Conservation (phyloP, 1,284 basidiomycete species). For the Somion occarium region DNA sequence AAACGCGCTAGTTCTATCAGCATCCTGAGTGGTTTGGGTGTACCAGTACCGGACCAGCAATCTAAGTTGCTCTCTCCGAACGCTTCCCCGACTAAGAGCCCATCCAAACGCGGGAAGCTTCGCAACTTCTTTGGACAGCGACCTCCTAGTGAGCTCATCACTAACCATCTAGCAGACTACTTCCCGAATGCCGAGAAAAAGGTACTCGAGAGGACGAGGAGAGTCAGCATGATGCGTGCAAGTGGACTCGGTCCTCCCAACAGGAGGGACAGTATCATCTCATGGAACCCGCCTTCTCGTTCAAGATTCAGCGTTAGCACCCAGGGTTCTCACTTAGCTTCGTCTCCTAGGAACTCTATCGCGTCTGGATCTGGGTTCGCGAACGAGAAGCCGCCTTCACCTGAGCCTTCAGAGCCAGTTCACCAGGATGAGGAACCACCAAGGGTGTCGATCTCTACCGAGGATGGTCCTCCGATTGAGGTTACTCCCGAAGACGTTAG, state of each 20-base stretch:
- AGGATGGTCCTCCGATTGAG: constrained; percentile 56
- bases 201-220: constrained; percentile 76
- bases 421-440: constrained; percentile 35
- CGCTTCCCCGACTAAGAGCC: constrained; percentile 30
- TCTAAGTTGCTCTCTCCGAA: constrained; percentile 35
- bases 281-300: constrained; percentile 32
- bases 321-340: constrained; percentile 44
- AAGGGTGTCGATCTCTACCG: constrained; percentile 70
- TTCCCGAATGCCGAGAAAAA: constrained; percentile 94
- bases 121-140: constrained; percentile 99
- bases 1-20: constrained; percentile 94
- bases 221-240: constrained; percentile 76
- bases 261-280: constrained; percentile 31
- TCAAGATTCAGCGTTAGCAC: constrained; percentile 71
- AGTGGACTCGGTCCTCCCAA: constrained; percentile 20
- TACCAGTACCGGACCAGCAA: constrained; percentile 63
- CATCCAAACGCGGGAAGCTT: constrained; percentile 55
- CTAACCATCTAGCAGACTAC: constrained; percentile 92
- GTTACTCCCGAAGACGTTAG: constrained; percentile 38
- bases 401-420: constrained; percentile 19
- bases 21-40: constrained; percentile 89
- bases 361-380: constrained; percentile 36
- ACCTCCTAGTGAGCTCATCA: constrained; percentile 95
- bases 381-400: constrained; percentile 16
- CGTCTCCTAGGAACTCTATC: constrained; percentile 45